Evolutionary conservation across 495 filamentous ascomycete genomes (phyloP).

Genomic region (Penicillium canescens): DNA sequence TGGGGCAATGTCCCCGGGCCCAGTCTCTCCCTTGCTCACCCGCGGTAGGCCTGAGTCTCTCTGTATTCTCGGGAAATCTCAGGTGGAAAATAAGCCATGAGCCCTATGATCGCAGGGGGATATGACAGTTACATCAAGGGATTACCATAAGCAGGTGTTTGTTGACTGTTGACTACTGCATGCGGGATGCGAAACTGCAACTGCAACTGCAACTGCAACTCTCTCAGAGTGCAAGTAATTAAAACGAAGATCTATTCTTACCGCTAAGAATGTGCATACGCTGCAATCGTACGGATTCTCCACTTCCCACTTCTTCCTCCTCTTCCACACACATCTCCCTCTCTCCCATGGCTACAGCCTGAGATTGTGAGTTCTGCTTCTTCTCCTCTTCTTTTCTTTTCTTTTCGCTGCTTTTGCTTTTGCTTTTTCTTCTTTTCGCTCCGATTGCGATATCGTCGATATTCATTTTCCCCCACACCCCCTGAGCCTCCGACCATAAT

Average conservation of each 20-base stretch:
- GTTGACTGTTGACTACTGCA: neutral
- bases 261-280: constrained; percentile 23
- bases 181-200: constrained; percentile 4
- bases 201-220: neutral
- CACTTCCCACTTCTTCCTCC: constrained; percentile 67
- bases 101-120: neutral
- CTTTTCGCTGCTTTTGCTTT: constrained; percentile 3
- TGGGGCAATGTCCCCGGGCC: neutral
- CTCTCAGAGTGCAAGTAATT: no score
- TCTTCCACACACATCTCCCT: constrained; percentile 61
- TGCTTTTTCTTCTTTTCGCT: constrained; percentile 1
- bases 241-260: constrained; percentile 11
- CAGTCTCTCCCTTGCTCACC: neutral
- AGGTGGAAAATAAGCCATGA: no score
- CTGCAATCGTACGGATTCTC: constrained; percentile 18
- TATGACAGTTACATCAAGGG: constrained; percentile 1
- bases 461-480: neutral
- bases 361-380: constrained; percentile 8
- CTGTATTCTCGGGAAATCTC: no score
- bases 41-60: no score
- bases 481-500: constrained; percentile 11
- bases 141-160: constrained; percentile 9
- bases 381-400: constrained; percentile 7
- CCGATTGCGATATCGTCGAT: constrained; percentile 3
- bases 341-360: constrained; percentile 68